Percentiles rank a stretch among this genome's conserved stretches.
phyloP scores from a whole-genome alignment of 306 rosid species.

The Aeschynomene evenia region DNA sequence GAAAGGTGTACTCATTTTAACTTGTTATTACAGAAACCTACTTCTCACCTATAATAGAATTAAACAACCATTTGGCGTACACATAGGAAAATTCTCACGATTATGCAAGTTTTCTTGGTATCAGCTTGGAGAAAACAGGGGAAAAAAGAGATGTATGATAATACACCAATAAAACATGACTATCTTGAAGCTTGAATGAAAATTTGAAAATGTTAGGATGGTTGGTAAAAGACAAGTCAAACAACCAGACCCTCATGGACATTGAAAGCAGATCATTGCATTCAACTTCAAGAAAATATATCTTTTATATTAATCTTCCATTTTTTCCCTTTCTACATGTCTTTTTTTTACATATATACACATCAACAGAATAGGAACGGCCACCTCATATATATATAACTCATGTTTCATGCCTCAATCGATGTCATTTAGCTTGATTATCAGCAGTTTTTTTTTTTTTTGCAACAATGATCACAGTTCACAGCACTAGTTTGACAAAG shows the following conservation, averaged over 20 bases:
- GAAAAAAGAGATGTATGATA: background rate
- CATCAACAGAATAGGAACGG: background rate
- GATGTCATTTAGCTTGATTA: slow-evolving; percentile 11
- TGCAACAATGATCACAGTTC: background rate
- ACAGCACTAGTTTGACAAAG: background rate
- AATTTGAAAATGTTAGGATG: background rate
- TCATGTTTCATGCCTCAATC: background rate
- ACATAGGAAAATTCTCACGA: slow-evolving; percentile 5
- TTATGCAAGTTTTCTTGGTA: background rate
- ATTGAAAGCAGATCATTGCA: slow-evolving; percentile 3
- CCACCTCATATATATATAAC: background rate
- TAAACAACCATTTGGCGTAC: background rate
- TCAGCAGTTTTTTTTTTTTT: no score
- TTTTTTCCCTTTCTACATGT: background rate
- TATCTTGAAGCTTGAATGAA: background rate
- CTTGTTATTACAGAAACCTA: background rate
- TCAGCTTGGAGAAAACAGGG: slow-evolving; percentile 7
- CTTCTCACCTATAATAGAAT: background rate
- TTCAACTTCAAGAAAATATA: slow-evolving; percentile 25
- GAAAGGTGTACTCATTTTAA: background rate
- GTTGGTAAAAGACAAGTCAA: slow-evolving; percentile 20
- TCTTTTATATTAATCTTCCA: background rate
- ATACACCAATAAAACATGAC: background rate
- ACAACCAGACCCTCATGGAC: slow-evolving; percentile 11
- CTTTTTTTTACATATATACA: background rate